Base-by-base conservation (phyloP, 2,329 filamentous ascomycete species). In the Fusarium sp. region DNA sequence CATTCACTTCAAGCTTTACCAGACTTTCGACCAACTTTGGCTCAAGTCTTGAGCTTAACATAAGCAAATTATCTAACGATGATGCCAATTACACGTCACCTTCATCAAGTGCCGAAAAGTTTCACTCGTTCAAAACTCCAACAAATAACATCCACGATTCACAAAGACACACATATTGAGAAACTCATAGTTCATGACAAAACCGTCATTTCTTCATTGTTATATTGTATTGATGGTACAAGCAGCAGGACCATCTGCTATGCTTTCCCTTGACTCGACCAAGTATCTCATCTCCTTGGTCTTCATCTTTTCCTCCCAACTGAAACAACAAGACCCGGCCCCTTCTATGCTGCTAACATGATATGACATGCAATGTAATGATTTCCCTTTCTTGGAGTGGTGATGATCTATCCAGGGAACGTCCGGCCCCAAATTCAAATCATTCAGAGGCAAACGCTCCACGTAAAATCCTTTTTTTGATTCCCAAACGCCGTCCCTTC, bases 401-500 rank as follows among this genome's bases (percentile, higher is more conserved):
- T 84, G 84, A 83, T 83, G 78, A 81, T 85, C 81, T 85, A 84
- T 81, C 70, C 62, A 75, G 71, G 68, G 71, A 70, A 72, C 72
- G 73, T 67, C 58, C 53, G 53, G 61, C 70, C 75, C 69, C 57
- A 70, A 72, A 74, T 65, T 71, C 64, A 59, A 41, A 64, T 71
- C 65, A 74, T 74, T 67, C 67, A 68, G 60, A 67, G 65, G 64
- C 73, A 67, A 70, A 73, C 65, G 68, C 59, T 66, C 67, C 71
- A 58, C 66, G 49, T 67, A 61, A 61, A 71, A 60, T 63, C 72
- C 70, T 54, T 71, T 74, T 78, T 74, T 78, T 32, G 53, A 34
- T 61, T 64, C 66, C 69, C 49, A 69, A 77, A 78, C 76, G 76
- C 76, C 76, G 60, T 75, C 67, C 75, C 66, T 65, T 55, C 46